These are phyloP conservation scores for Isochrysis galbana DNA, from an alignment of 78 protist species.

Conservation along the genomic window DNA sequence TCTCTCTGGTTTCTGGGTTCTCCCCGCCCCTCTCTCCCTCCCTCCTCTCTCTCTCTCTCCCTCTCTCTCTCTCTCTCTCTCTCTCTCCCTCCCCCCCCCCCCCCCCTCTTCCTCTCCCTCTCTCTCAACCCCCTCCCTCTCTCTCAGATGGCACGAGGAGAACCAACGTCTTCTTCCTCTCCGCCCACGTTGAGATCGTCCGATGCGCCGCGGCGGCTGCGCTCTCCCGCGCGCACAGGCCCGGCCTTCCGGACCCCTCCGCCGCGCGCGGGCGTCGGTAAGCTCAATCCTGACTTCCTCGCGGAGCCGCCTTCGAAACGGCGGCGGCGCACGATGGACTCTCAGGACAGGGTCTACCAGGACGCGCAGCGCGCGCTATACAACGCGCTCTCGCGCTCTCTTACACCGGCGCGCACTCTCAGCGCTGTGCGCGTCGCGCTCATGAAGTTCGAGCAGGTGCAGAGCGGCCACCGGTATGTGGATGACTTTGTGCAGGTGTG, in stretches of 20 bases:
- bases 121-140: no score
- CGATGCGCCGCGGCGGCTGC: no score
- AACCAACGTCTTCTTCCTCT: no score
- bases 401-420: neutral
- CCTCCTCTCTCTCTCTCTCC: no score
- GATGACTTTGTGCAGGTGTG: neutral
- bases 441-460: neutral
- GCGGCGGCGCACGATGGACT: neutral
- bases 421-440: neutral
- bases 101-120: no score
- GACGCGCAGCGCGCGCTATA: neutral
- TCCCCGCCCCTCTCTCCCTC: no score
- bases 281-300: neutral
- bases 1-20: no score
- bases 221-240: no score
- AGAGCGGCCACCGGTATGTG: neutral
- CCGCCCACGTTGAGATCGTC: no score
- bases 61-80: no score
- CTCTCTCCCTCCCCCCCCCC: no score
- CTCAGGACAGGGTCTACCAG: neutral
- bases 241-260: neutral
- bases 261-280: neutral
- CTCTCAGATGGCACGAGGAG: no score
- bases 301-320: neutral
- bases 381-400: neutral